Conservation (phyloP, 2,329 filamentous ascomycete genomes). For the Cucurbitaria berberidis region DNA sequence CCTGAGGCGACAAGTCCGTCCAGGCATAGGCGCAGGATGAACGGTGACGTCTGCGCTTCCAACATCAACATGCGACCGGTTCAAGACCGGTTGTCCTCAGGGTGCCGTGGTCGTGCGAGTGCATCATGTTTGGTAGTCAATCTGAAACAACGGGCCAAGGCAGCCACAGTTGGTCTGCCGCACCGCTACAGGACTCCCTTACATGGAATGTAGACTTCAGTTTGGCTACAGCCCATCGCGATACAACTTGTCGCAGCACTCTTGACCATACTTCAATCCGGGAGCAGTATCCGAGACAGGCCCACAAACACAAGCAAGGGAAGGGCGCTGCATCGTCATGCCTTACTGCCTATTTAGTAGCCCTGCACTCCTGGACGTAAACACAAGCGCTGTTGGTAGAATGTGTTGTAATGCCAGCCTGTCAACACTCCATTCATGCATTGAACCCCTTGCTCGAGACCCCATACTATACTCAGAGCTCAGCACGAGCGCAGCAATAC, state of each 20-base stretch:
- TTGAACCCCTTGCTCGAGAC: not conserved
- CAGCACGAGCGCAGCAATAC: not conserved
- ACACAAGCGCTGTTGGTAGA: not conserved
- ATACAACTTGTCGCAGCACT: too few relatives aligned
- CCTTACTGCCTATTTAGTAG: not conserved
- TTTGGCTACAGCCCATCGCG: too few relatives aligned
- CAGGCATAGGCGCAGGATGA: not conserved
- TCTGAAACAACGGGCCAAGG: constrained; percentile 26
- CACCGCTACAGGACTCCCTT: constrained; percentile 1
- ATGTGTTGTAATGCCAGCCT: not conserved
- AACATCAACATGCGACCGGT: constrained; percentile 1
- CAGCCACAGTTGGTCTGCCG: constrained; percentile 12
- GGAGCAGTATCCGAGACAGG: not conserved
- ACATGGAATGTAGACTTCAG: too few relatives aligned
- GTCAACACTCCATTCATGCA: not conserved
- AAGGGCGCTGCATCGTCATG: not conserved
- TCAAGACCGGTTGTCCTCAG: constrained; percentile 14
- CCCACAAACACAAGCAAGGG: not conserved
- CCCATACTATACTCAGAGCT: not conserved
- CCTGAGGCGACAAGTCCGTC: not conserved
- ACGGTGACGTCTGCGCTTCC: constrained; percentile 4
- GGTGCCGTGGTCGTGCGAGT: constrained; percentile 7
- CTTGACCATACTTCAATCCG: not conserved
- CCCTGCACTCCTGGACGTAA: not conserved
- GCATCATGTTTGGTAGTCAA: constrained; percentile 15